Evolutionary conservation across 495 filamentous ascomycete genomes (phyloP).

Genomic region (Melanomma pulvis-pyrius): DNA sequence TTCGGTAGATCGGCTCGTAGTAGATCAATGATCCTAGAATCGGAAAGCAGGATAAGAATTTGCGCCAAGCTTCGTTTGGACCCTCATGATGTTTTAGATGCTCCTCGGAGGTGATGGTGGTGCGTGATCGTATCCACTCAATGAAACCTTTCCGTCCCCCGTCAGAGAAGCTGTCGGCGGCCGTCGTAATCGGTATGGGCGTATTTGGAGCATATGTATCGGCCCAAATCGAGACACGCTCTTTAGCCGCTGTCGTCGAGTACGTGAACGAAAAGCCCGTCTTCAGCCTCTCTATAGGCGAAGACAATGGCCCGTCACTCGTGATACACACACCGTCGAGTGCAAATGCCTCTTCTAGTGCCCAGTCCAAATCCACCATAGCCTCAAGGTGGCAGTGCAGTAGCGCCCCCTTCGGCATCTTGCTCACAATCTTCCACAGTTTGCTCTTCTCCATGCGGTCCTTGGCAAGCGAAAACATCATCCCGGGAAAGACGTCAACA

Average conservation of each 20-base stretch:
- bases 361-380: conserved; percentile 82
- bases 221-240: conserved; percentile 60
- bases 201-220: conserved; percentile 58
- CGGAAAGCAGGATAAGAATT: conserved; percentile 71
- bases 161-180: conserved; percentile 72
- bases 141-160: conserved; percentile 72
- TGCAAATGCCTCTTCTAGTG: conserved; percentile 69
- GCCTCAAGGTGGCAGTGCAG: conserved; percentile 88
- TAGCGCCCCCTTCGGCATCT: conserved; percentile 88
- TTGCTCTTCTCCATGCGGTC: conserved; percentile 77
- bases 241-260: conserved; percentile 38
- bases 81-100: conserved; percentile 79
- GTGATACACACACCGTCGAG: conserved; percentile 76
- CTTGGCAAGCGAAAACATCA: conserved; percentile 85
- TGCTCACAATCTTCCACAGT: conserved; percentile 80
- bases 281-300: conserved; percentile 50
- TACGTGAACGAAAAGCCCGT: conserved; percentile 61
- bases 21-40: conserved; percentile 72
- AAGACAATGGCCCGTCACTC: conserved; percentile 56
- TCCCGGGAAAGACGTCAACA: conserved; percentile 71
- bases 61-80: conserved; percentile 76
- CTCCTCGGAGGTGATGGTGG: conserved; percentile 68
- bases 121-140: conserved; percentile 75
- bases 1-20: conserved; percentile 90
- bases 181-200: conserved; percentile 61